Evolutionary conservation across 495 filamentous ascomycete genomes (phyloP).

Genomic region (Aspergillus coremiiformis): DNA sequence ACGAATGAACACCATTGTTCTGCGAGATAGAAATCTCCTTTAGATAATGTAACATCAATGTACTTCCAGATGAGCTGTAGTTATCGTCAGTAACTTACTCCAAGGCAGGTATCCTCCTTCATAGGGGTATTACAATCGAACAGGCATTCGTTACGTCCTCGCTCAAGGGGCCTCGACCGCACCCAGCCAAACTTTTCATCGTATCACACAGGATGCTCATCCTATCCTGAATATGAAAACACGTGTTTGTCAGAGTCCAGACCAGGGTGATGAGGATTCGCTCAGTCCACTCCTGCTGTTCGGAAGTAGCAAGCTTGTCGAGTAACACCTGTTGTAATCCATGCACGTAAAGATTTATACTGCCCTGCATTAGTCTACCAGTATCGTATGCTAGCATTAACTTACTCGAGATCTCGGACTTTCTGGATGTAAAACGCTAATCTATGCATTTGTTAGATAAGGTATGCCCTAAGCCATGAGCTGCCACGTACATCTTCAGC

Average conservation of each 20-base stretch:
- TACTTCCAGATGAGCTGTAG: slow-evolving; percentile 69
- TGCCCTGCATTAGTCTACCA: slow-evolving; percentile 10
- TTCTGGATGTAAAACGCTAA: slow-evolving; percentile 64
- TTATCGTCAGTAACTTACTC: slow-evolving; percentile 9
- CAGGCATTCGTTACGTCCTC: slow-evolving; percentile 58
- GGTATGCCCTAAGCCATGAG: neutral
- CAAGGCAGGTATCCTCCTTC: too few species aligned
- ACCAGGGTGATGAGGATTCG: slow-evolving; percentile 54
- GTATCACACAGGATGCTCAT: slow-evolving; percentile 29
- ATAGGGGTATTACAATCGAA: slow-evolving; percentile 50
- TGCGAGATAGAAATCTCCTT: slow-evolving; percentile 45
- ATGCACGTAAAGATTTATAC: slow-evolving; percentile 39
- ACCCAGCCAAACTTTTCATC: slow-evolving; percentile 29
- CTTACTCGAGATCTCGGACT: slow-evolving; percentile 38
- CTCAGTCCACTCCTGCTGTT: slow-evolving; percentile 52
- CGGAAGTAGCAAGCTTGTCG: slow-evolving; percentile 31
- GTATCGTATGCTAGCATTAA: neutral
- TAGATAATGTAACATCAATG: slow-evolving; percentile 49
- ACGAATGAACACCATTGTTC: slow-evolving; percentile 67
- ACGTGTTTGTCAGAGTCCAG: slow-evolving; percentile 46
- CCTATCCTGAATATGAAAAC: slow-evolving; percentile 13
- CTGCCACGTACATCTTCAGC: slow-evolving; percentile 1
- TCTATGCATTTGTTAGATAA: slow-evolving; percentile 17
- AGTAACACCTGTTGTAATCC: slow-evolving; percentile 55
- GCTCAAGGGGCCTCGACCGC: slow-evolving; percentile 32